Evolutionary conservation across 2,329 filamentous ascomycete genomes (phyloP), one percentile per base, ranked within the genome.

Genomic region (Microcera coccophila): DNA sequence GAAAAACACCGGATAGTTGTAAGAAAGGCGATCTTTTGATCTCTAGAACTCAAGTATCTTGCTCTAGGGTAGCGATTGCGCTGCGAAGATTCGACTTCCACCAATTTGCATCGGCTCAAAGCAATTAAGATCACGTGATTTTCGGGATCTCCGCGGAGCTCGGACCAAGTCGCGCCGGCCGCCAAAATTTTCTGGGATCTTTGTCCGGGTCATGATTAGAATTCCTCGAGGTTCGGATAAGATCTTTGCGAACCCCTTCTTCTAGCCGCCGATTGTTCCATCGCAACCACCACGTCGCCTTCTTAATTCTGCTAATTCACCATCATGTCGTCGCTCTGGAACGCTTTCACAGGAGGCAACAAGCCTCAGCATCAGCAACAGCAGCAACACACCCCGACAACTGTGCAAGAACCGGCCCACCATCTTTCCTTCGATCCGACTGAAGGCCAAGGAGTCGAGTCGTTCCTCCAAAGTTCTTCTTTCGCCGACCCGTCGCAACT

Each of bases 401-500:
- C 56, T 35, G 50, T 66, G 71, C 69, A 78, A 51, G 63, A 75
- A 47, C 70, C 75, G 55, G 68, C 79, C 44, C 67, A 75, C 47
- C 68, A 79, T 43, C 67, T 74, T 41, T 66, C 75, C 53, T 90
- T 88, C 68, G 83, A 90, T 66, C 81, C 87, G 32, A 75, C 80
- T 55, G 76, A 82, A 58, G 81, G 82, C 41, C 83, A 86, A 67
- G 90, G 91, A 68, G 86, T 93, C 59, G 85, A 88, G 60, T 85
- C 87, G 43, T 96, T 98, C 70, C 81, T 97, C 46, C 83, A 81
- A 61, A 79, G 75, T 59, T 82, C 85, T 45, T 69, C 83, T 42
- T 84, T 93, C 58, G 81, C 90, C 66, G 93, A 98, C 68, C 88
- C 91, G 9, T 82, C 90, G 51, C 79, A 86, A 66, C 77, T 98